Evolutionary conservation across 768 basidiomycete species (phyloP), one percentile per base, ranked within the genome.

Genomic region (Podaxis sp.): DNA sequence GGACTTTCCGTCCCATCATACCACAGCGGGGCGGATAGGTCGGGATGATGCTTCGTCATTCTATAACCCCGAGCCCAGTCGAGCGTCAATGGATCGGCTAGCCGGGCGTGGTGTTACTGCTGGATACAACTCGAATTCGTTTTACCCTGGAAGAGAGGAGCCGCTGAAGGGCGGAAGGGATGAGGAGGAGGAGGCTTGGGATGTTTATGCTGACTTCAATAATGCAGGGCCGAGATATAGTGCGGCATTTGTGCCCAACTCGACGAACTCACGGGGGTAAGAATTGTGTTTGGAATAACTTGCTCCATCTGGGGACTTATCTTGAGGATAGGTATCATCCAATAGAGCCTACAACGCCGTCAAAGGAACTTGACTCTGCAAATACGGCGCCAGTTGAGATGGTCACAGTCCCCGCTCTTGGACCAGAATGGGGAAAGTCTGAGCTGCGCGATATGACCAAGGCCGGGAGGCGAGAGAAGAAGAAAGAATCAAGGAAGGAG

Each of bases 151-250:
- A 13, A 80, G 91, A 64, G 82, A 84, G 67, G 91, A 91, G 70
- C 92, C 92, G 4, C 73, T 93, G 65, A 91, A 91, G 70, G 88
- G 86, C 8, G 90, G 87, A n/a, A 76, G 81, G 59, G 91, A 92
- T 66, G 91, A 93, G 70, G 85, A 87, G 67, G 83, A 82, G 63
- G 78, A 69, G 25, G 77, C 79, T 37, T 93, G 90, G 86, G 90
- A 94, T 72, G 86, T 94, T 50, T 94, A 86, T 71, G 90, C 93
- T 22, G 93, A 94, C 75, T 94, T 94, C 74, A 94, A 94, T 76
- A 94, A 94, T 67, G 73, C 85, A 4, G 93, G 93, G 1, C 93
- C 91, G 22, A 79, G 82, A 59, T 94, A 94, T 68, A 90, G 88
- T 68, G 75, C 79, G 22, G 80, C 87, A 5, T 87, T 89, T 70